Evolutionary conservation across 2,329 filamentous ascomycete genomes (phyloP), one percentile per base, ranked within the genome.

Genomic region (Chaetothyriales sp.): DNA sequence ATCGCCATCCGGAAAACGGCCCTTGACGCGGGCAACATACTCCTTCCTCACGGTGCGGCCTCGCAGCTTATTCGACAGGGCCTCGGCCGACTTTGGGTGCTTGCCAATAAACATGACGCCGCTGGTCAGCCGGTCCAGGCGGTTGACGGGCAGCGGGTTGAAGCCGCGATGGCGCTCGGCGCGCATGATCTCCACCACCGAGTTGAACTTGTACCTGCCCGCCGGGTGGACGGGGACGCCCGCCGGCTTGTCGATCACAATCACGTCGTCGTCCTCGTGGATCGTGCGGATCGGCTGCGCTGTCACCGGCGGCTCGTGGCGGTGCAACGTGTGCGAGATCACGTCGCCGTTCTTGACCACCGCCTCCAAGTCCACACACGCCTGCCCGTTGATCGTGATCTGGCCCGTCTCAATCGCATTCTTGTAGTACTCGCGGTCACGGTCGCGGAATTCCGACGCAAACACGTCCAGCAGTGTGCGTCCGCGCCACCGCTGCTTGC

Each of bases 41-140:
- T 98, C 92, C 65, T 98, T 98, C 60, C 87, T 81, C 39, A 98
- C 86, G 0, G 83, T 90, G 36, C 92, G 77, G 4, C 77, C 77
- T 58, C 80, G 78, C 52, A 98, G 86, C 66, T 95, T 84, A 43
- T 75, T 70, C 50, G 82, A 80, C 58, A 98, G 76, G 28, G 74
- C 73, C 57, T 90, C 86, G 0, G 92, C 90, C 0, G 85, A 86
- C 61, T 80, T 78, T 39, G 81, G 75, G 56, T 86, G 81, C 69
- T 98, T 98, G 25, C 84, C 92, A 60, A 98, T 81, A 66, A 98
- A 98, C 90, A 98, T 96, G 64, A 98, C 85, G 47, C 92, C 92
- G 60, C 87, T 95, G 0, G 92, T 98, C 60, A 98, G 71, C 49
- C 92, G 76, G 65, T 98, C 92, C 25, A 98, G 78, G n/a, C 92